Evolutionary conservation across 192 early-diverging fungal genomes (phyloP).

Genomic region (Coemansia sp.): DNA sequence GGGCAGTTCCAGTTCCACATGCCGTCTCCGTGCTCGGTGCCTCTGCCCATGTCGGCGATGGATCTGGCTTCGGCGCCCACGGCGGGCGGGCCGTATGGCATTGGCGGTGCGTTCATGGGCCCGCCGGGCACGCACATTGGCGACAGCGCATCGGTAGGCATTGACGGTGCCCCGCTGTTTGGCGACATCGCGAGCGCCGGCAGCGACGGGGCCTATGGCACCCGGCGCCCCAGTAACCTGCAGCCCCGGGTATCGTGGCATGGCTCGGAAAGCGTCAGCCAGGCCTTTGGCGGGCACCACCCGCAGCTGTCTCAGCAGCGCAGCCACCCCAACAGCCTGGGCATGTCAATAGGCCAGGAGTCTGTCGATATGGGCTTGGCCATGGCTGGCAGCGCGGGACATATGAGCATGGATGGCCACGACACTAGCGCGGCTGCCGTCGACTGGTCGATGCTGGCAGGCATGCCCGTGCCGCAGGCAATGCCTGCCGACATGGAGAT

Average conservation of each 20-base stretch:
- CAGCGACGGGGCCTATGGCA: slow-evolving; percentile 15
- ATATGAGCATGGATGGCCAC: too few species aligned
- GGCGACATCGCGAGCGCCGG: slow-evolving; percentile 11
- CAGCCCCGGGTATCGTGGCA: slow-evolving; percentile 46
- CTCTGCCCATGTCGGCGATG: slow-evolving; percentile 42
- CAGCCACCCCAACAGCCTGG: slow-evolving; percentile 18
- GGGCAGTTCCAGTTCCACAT: slow-evolving; percentile 47
- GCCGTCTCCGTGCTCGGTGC: slow-evolving; percentile 45
- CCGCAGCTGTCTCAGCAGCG: slow-evolving; percentile 21
- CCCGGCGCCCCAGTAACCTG: slow-evolving; percentile 25
- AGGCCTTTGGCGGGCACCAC: slow-evolving; percentile 32
- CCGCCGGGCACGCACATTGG: slow-evolving; percentile 8
- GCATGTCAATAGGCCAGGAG: slow-evolving; percentile 30
- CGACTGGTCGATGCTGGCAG: slow-evolving; percentile 44
- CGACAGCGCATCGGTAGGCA: slow-evolving; percentile 13
- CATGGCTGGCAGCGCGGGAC: slow-evolving; percentile 30
- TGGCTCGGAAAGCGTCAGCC: slow-evolving; percentile 38
- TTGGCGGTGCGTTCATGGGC: slow-evolving; percentile 20
- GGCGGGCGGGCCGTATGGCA: slow-evolving; percentile 13
- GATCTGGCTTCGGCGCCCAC: slow-evolving; percentile 37
- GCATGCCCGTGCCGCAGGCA: slow-evolving; percentile 21
- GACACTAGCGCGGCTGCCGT: slow-evolving; percentile 13
- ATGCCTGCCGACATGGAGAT: slow-evolving; percentile 16
- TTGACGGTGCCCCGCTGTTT: slow-evolving; percentile 30
- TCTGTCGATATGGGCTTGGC: slow-evolving; percentile 25